Evolutionary conservation across 2,329 filamentous ascomycete species (phyloP).

Genomic region (Cadophora gregata): DNA sequence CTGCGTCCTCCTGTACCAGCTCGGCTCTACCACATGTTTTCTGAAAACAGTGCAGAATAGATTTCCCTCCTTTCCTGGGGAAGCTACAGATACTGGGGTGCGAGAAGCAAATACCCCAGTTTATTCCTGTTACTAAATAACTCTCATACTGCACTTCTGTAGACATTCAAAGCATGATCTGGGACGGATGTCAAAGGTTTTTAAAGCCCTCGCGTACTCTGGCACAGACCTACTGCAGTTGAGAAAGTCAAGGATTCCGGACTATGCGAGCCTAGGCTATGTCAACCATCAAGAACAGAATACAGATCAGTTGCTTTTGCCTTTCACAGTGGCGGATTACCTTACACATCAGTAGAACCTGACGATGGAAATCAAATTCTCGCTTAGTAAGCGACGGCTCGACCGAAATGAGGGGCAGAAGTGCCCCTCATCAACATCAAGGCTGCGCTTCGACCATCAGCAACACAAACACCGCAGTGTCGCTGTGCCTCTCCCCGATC

Average conservation of each 20-base stretch:
- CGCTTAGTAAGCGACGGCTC: conserved; percentile 17
- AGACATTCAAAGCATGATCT: not conserved
- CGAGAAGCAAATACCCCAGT: not conserved
- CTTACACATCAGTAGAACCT: not conserved
- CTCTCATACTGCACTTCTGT: not conserved
- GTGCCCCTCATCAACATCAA: conserved; percentile 13
- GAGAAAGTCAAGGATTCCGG: too few species aligned
- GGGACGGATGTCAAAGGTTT: not conserved
- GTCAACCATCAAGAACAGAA: not conserved
- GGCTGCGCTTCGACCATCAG: conserved; percentile 13
- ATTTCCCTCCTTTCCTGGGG: too few species aligned
- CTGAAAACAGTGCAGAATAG: too few species aligned
- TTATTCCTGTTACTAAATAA: not conserved
- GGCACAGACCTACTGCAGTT: too few species aligned
- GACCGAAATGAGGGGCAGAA: not conserved
- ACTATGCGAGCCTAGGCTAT: too few species aligned
- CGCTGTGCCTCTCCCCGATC: not conserved
- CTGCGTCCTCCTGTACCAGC: too few species aligned
- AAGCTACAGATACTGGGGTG: too few species aligned
- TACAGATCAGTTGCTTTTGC: not conserved
- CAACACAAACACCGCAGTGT: not conserved
- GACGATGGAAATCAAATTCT: not conserved
- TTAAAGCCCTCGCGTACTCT: too few species aligned
- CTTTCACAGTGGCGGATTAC: too few species aligned
- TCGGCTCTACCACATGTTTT: too few species aligned